phyloP scores from a whole-genome alignment of 2,329 filamentous ascomycete genomes.

The Cephalotrichum gorgonifer region DNA sequence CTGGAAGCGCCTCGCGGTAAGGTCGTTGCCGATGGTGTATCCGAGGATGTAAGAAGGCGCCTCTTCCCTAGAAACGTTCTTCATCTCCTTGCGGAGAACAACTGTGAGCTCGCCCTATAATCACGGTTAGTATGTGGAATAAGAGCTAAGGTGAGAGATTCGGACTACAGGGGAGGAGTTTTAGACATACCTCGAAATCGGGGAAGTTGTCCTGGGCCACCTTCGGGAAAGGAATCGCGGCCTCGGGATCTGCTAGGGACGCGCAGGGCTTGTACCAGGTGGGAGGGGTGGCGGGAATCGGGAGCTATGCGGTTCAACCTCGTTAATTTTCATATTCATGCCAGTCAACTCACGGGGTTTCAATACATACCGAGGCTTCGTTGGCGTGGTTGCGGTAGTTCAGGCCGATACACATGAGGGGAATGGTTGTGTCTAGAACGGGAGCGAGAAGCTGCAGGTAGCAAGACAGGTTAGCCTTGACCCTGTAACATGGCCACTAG shows the following conservation, averaged over 20 bases:
- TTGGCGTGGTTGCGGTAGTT: slow-evolving; percentile 17
- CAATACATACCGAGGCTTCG: slow-evolving; percentile 9
- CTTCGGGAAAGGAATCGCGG: slow-evolving; percentile 16
- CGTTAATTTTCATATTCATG: not conserved
- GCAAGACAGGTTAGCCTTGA: too few species aligned
- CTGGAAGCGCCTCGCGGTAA: slow-evolving; percentile 37
- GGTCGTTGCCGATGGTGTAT: slow-evolving; percentile 45
- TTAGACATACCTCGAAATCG: slow-evolving; percentile 28
- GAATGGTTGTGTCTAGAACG: not conserved
- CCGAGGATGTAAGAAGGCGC: slow-evolving; percentile 42
- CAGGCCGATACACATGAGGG: slow-evolving; percentile 16
- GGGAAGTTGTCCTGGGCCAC: slow-evolving; percentile 26
- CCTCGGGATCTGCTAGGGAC: slow-evolving; percentile 10
- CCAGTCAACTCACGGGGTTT: too few species aligned
- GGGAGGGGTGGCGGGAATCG: slow-evolving; percentile 8
- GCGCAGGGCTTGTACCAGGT: slow-evolving; percentile 12
- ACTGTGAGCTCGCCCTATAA: slow-evolving; percentile 34
- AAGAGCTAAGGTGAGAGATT: not conserved
- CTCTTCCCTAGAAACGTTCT: slow-evolving; percentile 34
- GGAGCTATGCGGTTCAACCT: slow-evolving; percentile 5
- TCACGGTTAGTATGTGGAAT: not conserved
- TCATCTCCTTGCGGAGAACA: slow-evolving; percentile 34
- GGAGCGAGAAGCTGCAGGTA: not conserved
- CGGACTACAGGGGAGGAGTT: not conserved
- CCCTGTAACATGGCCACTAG: too few species aligned